phyloP scores from a whole-genome alignment of 257 asterid genomes.

The Lycium barbarum region DNA sequence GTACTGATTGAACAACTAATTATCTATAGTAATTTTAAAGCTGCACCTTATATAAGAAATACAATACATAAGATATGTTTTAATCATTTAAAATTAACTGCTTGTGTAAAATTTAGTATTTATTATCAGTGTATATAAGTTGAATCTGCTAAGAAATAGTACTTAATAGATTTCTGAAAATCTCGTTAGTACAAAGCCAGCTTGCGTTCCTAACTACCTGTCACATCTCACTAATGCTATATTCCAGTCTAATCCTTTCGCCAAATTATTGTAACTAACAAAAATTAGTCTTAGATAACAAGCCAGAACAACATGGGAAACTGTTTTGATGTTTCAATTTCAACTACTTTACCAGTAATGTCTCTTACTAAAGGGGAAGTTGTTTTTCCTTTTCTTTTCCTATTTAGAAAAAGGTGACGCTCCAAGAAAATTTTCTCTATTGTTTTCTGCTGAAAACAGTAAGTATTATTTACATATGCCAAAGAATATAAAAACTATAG shows the following conservation, averaged over 20 bases:
- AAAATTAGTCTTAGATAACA: not conserved
- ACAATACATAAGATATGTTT: too few relatives aligned
- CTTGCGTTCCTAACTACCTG: constrained; percentile 24
- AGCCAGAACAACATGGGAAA: constrained; percentile 11
- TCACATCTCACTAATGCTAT: constrained; percentile 22
- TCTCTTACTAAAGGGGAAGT: not conserved
- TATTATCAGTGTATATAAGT: too few relatives aligned
- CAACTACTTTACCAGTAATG: constrained; percentile 22
- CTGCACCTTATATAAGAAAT: too few relatives aligned
- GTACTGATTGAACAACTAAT: too few relatives aligned
- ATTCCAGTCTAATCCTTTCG: not conserved
- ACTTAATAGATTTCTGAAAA: not conserved
- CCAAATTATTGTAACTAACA: not conserved
- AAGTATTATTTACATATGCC: too few relatives aligned
- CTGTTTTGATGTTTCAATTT: constrained; percentile 32
- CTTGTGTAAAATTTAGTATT: too few relatives aligned
- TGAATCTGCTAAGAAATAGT: too few relatives aligned
- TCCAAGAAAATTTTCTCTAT: not conserved
- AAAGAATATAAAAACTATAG: too few relatives aligned
- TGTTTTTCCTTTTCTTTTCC: not conserved
- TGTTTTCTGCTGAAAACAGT: not conserved
- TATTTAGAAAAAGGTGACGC: not conserved
- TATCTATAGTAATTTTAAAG: too few relatives aligned
- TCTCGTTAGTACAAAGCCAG: not conserved
- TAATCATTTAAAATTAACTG: too few relatives aligned